Percentiles rank a stretch among this genome's conserved stretches.
phyloP scores from a whole-genome alignment of 192 early-diverging fungal genomes.

The Entomortierella lignicola region DNA sequence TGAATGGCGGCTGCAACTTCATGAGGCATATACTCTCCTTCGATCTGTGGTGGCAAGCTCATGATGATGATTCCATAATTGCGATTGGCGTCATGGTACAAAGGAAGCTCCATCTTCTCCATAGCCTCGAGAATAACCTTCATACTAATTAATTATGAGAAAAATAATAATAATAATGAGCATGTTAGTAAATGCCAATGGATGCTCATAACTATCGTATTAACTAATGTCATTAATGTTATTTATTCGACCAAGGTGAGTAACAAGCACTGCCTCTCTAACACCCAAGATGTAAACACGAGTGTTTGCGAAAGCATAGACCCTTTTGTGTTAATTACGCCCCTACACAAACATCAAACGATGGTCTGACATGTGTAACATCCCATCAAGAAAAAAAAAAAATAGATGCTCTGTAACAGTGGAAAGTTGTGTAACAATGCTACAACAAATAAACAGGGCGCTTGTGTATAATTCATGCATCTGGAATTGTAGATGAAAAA shows the following conservation, averaged over 20 bases:
- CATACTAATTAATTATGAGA: constrained; percentile 74
- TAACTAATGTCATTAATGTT: too few species aligned
- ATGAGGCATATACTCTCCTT: constrained; percentile 84
- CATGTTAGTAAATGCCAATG: too few species aligned
- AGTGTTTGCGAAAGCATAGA: not conserved
- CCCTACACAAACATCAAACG: not conserved
- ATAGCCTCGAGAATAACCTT: constrained; percentile 96
- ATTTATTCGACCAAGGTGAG: too few species aligned
- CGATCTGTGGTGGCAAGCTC: constrained; percentile 88
- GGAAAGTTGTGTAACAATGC: not conserved
- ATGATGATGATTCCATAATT: constrained; percentile 78
- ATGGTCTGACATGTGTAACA: not conserved
- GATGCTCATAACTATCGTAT: too few species aligned
- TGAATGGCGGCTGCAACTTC: constrained; percentile 85
- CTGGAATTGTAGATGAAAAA: not conserved
- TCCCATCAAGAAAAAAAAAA: not conserved
- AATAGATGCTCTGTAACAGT: not conserved
- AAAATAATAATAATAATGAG: too few species aligned
- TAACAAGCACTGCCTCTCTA: not conserved
- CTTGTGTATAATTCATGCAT: not conserved
- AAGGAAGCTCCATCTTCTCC: constrained; percentile 82
- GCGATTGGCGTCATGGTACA: constrained; percentile 77
- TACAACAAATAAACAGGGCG: not conserved
- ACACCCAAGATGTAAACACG: not conserved
- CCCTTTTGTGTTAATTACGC: not conserved